Conservation (phyloP, 139 green algal species). For the Axilococcus clingmanii region DNA sequence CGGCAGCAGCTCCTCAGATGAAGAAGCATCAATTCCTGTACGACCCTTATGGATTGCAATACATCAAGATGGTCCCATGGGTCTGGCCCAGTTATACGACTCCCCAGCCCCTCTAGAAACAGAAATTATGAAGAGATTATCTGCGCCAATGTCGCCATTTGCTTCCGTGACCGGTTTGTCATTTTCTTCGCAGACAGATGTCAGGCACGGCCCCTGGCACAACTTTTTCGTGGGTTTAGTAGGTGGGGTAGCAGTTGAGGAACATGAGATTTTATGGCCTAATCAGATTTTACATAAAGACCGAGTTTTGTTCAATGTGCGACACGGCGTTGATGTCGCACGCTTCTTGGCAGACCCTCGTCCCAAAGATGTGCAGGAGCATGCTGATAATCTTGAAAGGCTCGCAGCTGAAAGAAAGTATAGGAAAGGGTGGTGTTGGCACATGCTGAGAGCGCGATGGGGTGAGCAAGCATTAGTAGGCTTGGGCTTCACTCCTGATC, state of each 20-base stretch:
- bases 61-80: conserved; percentile 12
- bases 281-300: conserved; percentile 43
- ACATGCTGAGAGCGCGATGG: conserved; percentile 35
- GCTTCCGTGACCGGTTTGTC: conserved; percentile 10
- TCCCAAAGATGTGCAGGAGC: conserved; percentile 23
- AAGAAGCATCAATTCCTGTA: no score
- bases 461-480: conserved; percentile 12
- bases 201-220: conserved; percentile 19
- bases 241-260: conserved; percentile 20
- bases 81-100: conserved; percentile 32
- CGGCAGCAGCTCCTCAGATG: no score
- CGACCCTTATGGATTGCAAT: conserved; percentile 37
- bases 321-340: conserved; percentile 30
- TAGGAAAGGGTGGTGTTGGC: conserved; percentile 22
- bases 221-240: conserved; percentile 37
- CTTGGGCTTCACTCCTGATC: conserved; percentile 6
- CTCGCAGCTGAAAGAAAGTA: conserved; percentile 33
- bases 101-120: conserved; percentile 17
- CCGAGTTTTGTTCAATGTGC: conserved; percentile 35
- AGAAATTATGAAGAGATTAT: conserved; percentile 17
- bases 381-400: conserved; percentile 26
- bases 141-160: conserved; percentile 22
- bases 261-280: conserved; percentile 45
- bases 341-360: conserved; percentile 30
- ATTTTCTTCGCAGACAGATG: conserved; percentile 16